Evolutionary conservation across 2,329 filamentous ascomycete genomes (phyloP).

Genomic region (Chaetoscypha palmicola): DNA sequence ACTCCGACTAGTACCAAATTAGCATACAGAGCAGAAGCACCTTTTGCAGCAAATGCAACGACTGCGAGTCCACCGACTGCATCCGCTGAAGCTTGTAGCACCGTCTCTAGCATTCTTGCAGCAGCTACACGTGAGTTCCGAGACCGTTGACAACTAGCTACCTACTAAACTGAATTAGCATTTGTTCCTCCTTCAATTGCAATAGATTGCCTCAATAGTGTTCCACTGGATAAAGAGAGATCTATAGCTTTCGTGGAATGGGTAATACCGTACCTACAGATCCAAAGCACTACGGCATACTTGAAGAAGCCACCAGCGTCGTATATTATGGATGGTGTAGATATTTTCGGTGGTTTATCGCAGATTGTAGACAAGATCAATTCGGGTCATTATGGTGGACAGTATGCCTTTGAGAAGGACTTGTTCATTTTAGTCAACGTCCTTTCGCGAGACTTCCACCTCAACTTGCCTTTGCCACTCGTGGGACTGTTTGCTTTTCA

Average conservation of each 20-base stretch:
- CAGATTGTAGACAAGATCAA: conserved; percentile 3
- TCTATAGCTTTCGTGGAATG: conserved; percentile 1
- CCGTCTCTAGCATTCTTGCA: neutral
- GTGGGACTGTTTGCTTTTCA: neutral
- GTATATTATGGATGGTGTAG: conserved; percentile 3
- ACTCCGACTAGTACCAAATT: too few species aligned
- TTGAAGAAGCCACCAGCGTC: conserved; percentile 7
- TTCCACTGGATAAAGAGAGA: conserved; percentile 2
- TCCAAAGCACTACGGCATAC: conserved; percentile 3
- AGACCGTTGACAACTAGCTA: neutral
- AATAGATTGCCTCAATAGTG: neutral
- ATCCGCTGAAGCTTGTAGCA: neutral
- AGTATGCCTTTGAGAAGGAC: conserved; percentile 12
- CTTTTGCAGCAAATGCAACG: too few species aligned
- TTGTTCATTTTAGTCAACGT: neutral
- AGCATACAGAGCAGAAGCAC: too few species aligned
- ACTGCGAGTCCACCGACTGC: too few species aligned
- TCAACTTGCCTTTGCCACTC: conserved; percentile 1
- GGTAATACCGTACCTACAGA: conserved; percentile 1
- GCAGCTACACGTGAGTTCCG: neutral
- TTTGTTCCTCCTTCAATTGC: neutral
- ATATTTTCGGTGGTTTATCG: conserved; percentile 10
- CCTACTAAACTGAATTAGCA: neutral
- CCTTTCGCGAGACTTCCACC: conserved; percentile 3
- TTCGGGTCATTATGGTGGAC: conserved; percentile 4